Conservation (phyloP, 2,329 filamentous ascomycete genomes). For the Ploettnerulaceae sp. region DNA sequence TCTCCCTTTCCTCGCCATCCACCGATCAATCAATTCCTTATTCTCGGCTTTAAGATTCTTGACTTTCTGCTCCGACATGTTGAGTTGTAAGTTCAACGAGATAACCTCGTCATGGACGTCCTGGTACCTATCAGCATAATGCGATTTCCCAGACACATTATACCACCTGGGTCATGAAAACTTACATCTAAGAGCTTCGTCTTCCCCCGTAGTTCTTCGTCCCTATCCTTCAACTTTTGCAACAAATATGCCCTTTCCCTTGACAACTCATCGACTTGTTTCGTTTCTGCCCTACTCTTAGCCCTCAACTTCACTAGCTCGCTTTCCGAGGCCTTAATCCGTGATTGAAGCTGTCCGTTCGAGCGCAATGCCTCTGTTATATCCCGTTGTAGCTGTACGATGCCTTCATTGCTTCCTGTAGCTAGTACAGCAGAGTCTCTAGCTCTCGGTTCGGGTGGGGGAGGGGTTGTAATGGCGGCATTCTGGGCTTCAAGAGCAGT, state of each 20-base stretch:
- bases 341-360: conserved; percentile 60
- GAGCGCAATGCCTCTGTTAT: conserved; percentile 73
- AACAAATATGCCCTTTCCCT: conserved; percentile 53
- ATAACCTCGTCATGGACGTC: conserved; percentile 92
- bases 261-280: conserved; percentile 42
- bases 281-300: conserved; percentile 54
- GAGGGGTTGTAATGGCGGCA: conserved; percentile 31
- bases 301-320: conserved; percentile 61
- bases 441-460: conserved; percentile 30
- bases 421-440: conserved; percentile 26
- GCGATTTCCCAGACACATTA: conserved; percentile 7
- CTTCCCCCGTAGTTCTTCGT: conserved; percentile 82
- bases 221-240: conserved; percentile 68
- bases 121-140: conserved; percentile 35
- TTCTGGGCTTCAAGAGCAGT: conserved; percentile 58
- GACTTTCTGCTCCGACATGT: conserved; percentile 73
- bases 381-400: conserved; percentile 58
- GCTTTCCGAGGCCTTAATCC: conserved; percentile 56
- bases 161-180: conserved; percentile 26
- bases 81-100: conserved; percentile 79
- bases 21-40: conserved; percentile 80
- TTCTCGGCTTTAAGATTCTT: conserved; percentile 77
- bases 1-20: conserved; percentile 82
- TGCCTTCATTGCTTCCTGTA: conserved; percentile 28
- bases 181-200: conserved; percentile 71